phyloP scores from a whole-genome alignment of 768 basidiomycete species.

The Cyathus striatus region DNA sequence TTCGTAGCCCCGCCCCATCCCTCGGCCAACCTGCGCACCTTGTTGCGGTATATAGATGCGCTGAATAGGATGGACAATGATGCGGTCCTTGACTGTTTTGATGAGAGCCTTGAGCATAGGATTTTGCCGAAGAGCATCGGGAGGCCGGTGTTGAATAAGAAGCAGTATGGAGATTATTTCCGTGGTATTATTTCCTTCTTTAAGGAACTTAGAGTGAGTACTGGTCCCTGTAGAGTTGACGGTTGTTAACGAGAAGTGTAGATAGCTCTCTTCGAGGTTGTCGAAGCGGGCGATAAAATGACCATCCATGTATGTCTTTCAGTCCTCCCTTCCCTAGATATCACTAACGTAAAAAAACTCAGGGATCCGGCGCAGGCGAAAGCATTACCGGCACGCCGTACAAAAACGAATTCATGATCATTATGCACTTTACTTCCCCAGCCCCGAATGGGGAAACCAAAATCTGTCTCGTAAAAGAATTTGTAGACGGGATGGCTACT shows the following conservation, averaged over 20 bases:
- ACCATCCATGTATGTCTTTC: conserved; percentile 12
- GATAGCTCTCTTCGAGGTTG: conserved; percentile 13
- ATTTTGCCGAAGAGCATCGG: conserved; percentile 28
- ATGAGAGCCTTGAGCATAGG: conserved; percentile 26
- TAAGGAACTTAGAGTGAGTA: conserved; percentile 21
- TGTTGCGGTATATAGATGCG: conserved; percentile 27
- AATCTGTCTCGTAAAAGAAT: not conserved
- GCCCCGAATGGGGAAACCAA: not conserved
- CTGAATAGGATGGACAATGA: conserved; percentile 24
- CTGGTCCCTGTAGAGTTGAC: not conserved
- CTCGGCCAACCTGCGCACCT: conserved; percentile 25
- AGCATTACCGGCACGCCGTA: not conserved
- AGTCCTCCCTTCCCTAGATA: not conserved
- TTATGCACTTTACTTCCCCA: not conserved
- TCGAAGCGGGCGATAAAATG: conserved; percentile 10
- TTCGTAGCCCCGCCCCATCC: conserved; percentile 21
- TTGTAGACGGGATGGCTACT: not conserved
- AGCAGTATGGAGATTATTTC: conserved; percentile 25
- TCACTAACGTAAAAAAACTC: not conserved
- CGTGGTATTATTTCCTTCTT: conserved; percentile 20
- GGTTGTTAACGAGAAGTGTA: conserved; percentile 1
- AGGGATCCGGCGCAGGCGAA: not conserved
- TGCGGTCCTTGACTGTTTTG: conserved; percentile 21
- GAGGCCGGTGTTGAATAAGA: conserved; percentile 28
- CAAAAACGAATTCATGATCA: not conserved